These are phyloP conservation scores for Colletotrichum brevisporum DNA, from an alignment of 2,329 filamentous ascomycete genomes.

Conservation along the genomic window DNA sequence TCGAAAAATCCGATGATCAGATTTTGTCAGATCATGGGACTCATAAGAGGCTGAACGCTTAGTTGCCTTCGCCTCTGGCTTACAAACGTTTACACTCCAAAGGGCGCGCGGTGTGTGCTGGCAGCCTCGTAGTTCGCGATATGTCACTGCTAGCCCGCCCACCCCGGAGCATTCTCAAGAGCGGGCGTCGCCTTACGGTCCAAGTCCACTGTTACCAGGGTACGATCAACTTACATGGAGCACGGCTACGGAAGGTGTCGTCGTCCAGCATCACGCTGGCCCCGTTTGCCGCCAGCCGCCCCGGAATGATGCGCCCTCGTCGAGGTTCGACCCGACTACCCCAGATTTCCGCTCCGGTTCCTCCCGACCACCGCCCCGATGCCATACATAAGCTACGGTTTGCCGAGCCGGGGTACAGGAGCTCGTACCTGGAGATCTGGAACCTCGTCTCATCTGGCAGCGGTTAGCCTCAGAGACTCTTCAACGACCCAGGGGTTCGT, in stretches of 20 bases:
- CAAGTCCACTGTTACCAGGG: slow-evolving; percentile 34
- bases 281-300: slow-evolving; percentile 38
- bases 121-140: slow-evolving; percentile 8
- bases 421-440: slow-evolving; percentile 39
- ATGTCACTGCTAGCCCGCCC: slow-evolving; percentile 19
- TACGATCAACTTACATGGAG: slow-evolving; percentile 33
- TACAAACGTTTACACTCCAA: slow-evolving; percentile 1
- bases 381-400: slow-evolving; percentile 37
- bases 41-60: neutral
- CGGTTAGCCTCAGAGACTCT: slow-evolving; percentile 34
- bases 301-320: slow-evolving; percentile 40
- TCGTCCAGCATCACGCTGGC: slow-evolving; percentile 29
- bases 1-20: slow-evolving; percentile 7
- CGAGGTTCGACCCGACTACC: slow-evolving; percentile 40
- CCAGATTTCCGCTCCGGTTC: slow-evolving; percentile 41
- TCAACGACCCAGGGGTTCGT: slow-evolving; percentile 28
- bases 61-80: slow-evolving; percentile 3
- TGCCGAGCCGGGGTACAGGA: slow-evolving; percentile 39
- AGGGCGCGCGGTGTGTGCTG: slow-evolving; percentile 15
- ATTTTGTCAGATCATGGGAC: slow-evolving; percentile 30
- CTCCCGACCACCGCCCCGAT: slow-evolving; percentile 38
- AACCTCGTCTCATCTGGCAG: slow-evolving; percentile 35
- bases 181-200: slow-evolving; percentile 13
- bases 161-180: slow-evolving; percentile 5
- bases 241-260: slow-evolving; percentile 28